phyloP scores from a whole-genome alignment of 192 early-diverging fungal species.

The Backusella australiensis region DNA sequence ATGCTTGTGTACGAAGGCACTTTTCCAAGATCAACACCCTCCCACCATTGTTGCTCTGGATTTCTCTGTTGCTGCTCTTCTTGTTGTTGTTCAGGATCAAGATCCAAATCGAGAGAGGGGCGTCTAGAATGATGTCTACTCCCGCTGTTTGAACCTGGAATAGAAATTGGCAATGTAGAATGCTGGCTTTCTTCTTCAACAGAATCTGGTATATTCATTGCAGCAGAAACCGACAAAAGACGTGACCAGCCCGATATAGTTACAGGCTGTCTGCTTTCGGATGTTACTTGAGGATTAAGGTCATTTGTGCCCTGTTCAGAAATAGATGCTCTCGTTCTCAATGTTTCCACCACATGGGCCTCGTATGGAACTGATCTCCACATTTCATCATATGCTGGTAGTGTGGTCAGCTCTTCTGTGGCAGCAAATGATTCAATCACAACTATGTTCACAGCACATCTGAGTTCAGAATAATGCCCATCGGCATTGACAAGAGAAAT shows the following conservation, averaged over 20 bases:
- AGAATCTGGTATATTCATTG: background rate
- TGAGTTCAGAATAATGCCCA: slow-evolving; percentile 37
- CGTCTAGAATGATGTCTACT: slow-evolving; percentile 9
- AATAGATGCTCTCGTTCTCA: slow-evolving; percentile 10
- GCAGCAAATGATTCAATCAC: slow-evolving; percentile 27
- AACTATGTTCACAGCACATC: slow-evolving; percentile 32
- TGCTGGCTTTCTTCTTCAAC: background rate
- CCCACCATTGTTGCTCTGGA: background rate
- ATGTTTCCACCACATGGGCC: slow-evolving; percentile 13
- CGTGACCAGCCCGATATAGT: slow-evolving; percentile 24
- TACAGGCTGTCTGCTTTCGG: slow-evolving; percentile 7
- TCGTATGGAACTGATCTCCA: slow-evolving; percentile 37
- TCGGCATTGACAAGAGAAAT: slow-evolving; percentile 32
- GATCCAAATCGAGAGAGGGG: background rate
- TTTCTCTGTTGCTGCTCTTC: background rate
- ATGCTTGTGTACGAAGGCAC: slow-evolving; percentile 21
- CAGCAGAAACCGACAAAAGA: slow-evolving; percentile 12
- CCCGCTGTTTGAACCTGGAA: slow-evolving; percentile 1
- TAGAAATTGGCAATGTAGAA: background rate
- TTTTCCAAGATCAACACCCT: slow-evolving; percentile 7
- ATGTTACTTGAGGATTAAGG: background rate
- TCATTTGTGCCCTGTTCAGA: background rate
- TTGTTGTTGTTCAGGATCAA: background rate
- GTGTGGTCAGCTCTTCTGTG: slow-evolving; percentile 19
- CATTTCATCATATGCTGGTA: slow-evolving; percentile 33